Conservation (phyloP, 257 asterid species). For the Nicotiana obtusifolia region DNA sequence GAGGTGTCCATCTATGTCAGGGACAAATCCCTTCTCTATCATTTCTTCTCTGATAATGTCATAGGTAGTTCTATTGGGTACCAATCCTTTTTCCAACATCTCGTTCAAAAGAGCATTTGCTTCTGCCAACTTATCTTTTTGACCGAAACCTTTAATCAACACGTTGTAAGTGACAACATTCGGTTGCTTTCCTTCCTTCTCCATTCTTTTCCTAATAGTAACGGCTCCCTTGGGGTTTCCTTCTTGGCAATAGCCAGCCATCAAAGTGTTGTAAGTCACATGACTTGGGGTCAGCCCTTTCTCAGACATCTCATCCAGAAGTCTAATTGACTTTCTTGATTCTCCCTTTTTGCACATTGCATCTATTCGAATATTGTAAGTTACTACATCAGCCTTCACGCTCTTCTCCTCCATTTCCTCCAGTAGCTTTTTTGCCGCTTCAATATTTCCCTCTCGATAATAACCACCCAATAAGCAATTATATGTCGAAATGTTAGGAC, state of each 20-base stretch:
- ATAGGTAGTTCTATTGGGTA: slow-evolving; percentile 66
- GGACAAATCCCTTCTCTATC: slow-evolving; percentile 82
- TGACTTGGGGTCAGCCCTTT: slow-evolving; percentile 60
- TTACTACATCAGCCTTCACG: slow-evolving; percentile 53
- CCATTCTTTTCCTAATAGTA: slow-evolving; percentile 69
- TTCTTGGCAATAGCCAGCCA: slow-evolving; percentile 65
- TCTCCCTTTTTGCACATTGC: slow-evolving; percentile 61
- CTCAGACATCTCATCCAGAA: slow-evolving; percentile 63
- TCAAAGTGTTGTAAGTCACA: slow-evolving; percentile 58
- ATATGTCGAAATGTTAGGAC: slow-evolving; percentile 67
- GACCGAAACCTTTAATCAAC: slow-evolving; percentile 67
- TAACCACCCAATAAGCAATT: slow-evolving; percentile 74
- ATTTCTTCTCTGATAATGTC: slow-evolving; percentile 67
- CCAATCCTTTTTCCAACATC: slow-evolving; percentile 92
- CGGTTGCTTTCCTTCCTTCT: slow-evolving; percentile 69
- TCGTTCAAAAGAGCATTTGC: slow-evolving; percentile 68
- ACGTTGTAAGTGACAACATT: slow-evolving; percentile 72
- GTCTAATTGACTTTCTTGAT: slow-evolving; percentile 57
- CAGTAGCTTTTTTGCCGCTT: slow-evolving; percentile 43
- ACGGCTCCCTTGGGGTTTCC: slow-evolving; percentile 59
- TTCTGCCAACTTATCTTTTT: slow-evolving; percentile 53
- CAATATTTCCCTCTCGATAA: slow-evolving; percentile 39
- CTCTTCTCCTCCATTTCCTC: slow-evolving; percentile 63
- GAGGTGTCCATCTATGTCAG: slow-evolving; percentile 81
- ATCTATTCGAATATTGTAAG: slow-evolving; percentile 61